Evolutionary conservation across 371 early-diverging fungal species (phyloP).

Genomic region (Synchytrium microbalum): DNA sequence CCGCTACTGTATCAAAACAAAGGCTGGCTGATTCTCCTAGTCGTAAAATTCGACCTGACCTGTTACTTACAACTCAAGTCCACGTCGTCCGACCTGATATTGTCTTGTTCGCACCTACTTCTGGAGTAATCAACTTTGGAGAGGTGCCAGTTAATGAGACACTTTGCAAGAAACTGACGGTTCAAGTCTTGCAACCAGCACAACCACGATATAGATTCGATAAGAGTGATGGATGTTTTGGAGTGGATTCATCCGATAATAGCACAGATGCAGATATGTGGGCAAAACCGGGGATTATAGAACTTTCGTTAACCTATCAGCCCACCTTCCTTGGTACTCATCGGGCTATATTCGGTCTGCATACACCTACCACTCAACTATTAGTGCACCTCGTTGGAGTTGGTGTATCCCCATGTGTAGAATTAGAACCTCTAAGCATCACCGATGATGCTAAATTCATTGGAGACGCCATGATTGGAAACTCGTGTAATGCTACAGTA

Average conservation of each 20-base stretch:
- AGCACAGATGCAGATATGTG: background rate
- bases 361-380: background rate
- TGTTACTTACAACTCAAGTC: background rate
- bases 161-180: background rate
- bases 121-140: background rate
- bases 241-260: background rate
- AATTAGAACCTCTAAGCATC: background rate
- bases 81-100: background rate
- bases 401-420: background rate
- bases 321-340: background rate
- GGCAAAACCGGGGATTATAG: background rate
- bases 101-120: background rate
- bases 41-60: background rate
- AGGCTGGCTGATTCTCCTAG: background rate
- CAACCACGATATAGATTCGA: background rate
- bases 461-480: background rate
- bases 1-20: background rate
- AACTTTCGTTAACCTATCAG: background rate
- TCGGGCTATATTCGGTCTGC: background rate
- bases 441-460: background rate
- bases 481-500: background rate
- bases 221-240: background rate
- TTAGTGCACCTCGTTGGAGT: background rate
- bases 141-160: background rate
- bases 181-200: background rate